Conservation (phyloP, 805 yeast species). For the Kurtzmaniella fragi region DNA sequence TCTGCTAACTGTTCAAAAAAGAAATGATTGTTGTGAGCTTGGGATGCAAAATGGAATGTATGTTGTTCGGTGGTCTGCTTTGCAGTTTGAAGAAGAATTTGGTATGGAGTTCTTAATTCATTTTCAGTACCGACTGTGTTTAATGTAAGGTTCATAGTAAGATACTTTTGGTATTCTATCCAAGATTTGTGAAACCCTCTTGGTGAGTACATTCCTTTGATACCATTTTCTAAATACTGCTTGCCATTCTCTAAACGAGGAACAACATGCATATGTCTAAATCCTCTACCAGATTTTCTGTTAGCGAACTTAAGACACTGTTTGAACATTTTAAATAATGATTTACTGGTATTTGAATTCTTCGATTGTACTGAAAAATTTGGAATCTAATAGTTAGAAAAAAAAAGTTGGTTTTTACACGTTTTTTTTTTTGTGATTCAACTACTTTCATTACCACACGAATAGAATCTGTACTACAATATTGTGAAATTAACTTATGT, state of each 20-base stretch:
- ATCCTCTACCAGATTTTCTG: not conserved
- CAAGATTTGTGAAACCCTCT: slow-evolving; percentile 71
- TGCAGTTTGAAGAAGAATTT: slow-evolving; percentile 62
- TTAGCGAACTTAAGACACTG: slow-evolving; percentile 1
- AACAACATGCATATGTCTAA: slow-evolving; percentile 52
- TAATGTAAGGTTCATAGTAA: slow-evolving; percentile 55
- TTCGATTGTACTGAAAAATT: slow-evolving; percentile 6
- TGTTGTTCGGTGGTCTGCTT: slow-evolving; percentile 60
- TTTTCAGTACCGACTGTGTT: slow-evolving; percentile 73
- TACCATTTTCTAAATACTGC: slow-evolving; percentile 41
- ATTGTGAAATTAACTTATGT: too few relatives aligned
- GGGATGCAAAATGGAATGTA: slow-evolving; percentile 84
- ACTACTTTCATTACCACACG: too few relatives aligned
- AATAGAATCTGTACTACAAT: too few relatives aligned
- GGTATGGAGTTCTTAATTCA: slow-evolving; percentile 73
- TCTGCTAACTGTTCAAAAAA: slow-evolving; percentile 62
- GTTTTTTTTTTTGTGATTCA: too few relatives aligned
- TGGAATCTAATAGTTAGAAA: slow-evolving; percentile 3
- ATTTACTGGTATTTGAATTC: not conserved
- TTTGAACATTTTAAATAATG: slow-evolving; percentile 3
- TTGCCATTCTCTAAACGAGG: slow-evolving; percentile 49
- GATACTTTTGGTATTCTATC: slow-evolving; percentile 70
- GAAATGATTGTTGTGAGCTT: slow-evolving; percentile 87
- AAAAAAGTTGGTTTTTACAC: not conserved
- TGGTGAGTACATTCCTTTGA: slow-evolving; percentile 59